phyloP scores from a whole-genome alignment of 805 yeast genomes.

The Kluyveromyces siamensis region DNA sequence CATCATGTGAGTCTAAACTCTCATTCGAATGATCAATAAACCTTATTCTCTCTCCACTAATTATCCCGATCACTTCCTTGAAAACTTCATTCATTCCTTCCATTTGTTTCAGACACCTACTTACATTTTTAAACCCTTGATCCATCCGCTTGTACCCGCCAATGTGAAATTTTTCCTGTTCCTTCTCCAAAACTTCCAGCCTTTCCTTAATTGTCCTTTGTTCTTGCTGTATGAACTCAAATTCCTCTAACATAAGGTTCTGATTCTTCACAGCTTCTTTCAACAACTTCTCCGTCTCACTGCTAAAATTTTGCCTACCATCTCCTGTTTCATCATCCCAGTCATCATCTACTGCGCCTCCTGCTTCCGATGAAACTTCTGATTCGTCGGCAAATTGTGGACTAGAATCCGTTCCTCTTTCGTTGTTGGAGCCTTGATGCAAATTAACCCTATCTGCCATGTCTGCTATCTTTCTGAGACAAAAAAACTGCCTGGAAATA shows the following conservation, averaged over 20 bases:
- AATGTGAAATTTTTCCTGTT: slow-evolving; percentile 17
- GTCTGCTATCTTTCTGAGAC: neutral
- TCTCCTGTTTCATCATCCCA: neutral
- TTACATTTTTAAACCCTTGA: slow-evolving; percentile 12
- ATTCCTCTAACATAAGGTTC: slow-evolving; percentile 16
- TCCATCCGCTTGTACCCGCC: slow-evolving; percentile 12
- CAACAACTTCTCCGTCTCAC: slow-evolving; percentile 23
- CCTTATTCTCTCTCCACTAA: slow-evolving; percentile 19
- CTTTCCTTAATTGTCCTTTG: neutral
- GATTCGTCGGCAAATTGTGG: neutral
- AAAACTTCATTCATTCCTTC: slow-evolving; percentile 15
- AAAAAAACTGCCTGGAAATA: too few species aligned
- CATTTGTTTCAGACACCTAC: slow-evolving; percentile 13
- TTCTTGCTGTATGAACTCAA: slow-evolving; percentile 4
- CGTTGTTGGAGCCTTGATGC: neutral
- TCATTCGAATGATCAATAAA: slow-evolving; percentile 17
- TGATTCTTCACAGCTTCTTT: slow-evolving; percentile 26
- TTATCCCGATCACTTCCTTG: slow-evolving; percentile 20
- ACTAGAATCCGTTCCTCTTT: neutral
- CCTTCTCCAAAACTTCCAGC: slow-evolving; percentile 11
- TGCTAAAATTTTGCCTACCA: slow-evolving; percentile 1
- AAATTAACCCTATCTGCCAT: neutral
- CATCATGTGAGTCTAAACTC: slow-evolving; percentile 11
- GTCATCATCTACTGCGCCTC: neutral
- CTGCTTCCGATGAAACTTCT: neutral